Percentiles rank a stretch among this genome's conserved stretches.
phyloP scores from a whole-genome alignment of 805 yeast genomes.

The Wickerhamomyces strasburgensis region DNA sequence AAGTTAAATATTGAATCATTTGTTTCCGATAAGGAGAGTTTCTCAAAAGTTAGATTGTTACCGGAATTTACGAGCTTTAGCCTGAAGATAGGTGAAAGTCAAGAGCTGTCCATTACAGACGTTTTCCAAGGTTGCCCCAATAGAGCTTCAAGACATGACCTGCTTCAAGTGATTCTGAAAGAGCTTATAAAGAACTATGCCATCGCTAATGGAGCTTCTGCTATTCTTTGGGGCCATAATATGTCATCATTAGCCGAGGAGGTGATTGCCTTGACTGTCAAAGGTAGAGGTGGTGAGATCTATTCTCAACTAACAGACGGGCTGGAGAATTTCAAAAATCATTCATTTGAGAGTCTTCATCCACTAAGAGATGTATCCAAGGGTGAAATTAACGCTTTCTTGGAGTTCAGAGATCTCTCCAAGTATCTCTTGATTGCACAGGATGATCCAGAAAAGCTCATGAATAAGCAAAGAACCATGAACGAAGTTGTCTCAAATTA shows the following conservation, averaged over 20 bases:
- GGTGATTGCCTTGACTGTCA: slow-evolving; percentile 72
- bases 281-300: slow-evolving; percentile 77
- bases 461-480: slow-evolving; percentile 71
- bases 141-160: slow-evolving; percentile 64
- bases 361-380: slow-evolving; percentile 75
- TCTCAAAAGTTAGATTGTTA: slow-evolving; percentile 30
- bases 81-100: slow-evolving; percentile 8
- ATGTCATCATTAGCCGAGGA: slow-evolving; percentile 82
- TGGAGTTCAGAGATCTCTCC: slow-evolving; percentile 27
- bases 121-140: slow-evolving; percentile 38
- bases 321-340: slow-evolving; percentile 25
- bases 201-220: slow-evolving; percentile 36
- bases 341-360: slow-evolving; percentile 43
- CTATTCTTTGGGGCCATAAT: slow-evolving; percentile 68
- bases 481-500: slow-evolving; percentile 74
- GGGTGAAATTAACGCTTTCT: slow-evolving; percentile 61
- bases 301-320: slow-evolving; percentile 47
- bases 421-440: slow-evolving; percentile 18
- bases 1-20: slow-evolving; percentile 39
- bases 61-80: slow-evolving; percentile 18
- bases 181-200: slow-evolving; percentile 48
- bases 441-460: slow-evolving; percentile 28
- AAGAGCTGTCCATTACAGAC: slow-evolving; percentile 23
- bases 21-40: slow-evolving; percentile 25
- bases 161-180: slow-evolving; percentile 41